Conservation (phyloP, 805 yeast genomes). For the Zygotorulaspora chibaensis region DNA sequence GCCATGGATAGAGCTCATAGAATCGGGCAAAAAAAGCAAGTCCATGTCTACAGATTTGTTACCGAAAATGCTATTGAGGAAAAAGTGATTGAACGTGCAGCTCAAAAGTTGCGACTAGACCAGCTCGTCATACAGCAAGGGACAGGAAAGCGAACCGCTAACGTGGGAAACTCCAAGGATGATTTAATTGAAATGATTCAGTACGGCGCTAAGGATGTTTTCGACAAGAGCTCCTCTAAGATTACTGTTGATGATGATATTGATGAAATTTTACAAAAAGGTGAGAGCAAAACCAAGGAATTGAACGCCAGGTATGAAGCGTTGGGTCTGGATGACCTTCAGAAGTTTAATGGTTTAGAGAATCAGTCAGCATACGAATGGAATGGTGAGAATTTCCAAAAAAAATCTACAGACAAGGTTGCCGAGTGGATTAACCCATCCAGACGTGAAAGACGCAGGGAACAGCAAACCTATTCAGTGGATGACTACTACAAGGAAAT, state of each 20-base stretch:
- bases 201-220: constrained; percentile 89
- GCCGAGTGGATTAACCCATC: constrained; percentile 69
- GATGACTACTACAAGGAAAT: constrained; percentile 76
- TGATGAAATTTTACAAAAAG: constrained; percentile 73
- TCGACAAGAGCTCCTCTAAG: constrained; percentile 46
- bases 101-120: constrained; percentile 86
- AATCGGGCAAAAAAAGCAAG: constrained; percentile 96
- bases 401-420: constrained; percentile 36
- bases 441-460: constrained; percentile 54
- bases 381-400: constrained; percentile 75
- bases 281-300: constrained; percentile 75
- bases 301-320: constrained; percentile 79
- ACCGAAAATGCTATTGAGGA: constrained; percentile 96
- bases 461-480: constrained; percentile 71
- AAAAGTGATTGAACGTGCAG: constrained; percentile 92
- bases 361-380: constrained; percentile 92
- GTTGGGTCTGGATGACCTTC: constrained; percentile 88
- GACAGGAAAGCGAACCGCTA: constrained; percentile 41
- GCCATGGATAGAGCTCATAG: constrained; percentile 99
- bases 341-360: constrained; percentile 67
- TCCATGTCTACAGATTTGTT: constrained; percentile 83
- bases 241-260: constrained; percentile 55
- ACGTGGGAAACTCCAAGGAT: constrained; percentile 54
- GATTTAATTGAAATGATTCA: constrained; percentile 94
- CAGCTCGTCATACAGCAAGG: constrained; percentile 96